A percentile compares a stretch with the other conserved stretches of the same genome.
Conservation (phyloP, 371 early-diverging fungal species). For the Rhizopus stolonifer region DNA sequence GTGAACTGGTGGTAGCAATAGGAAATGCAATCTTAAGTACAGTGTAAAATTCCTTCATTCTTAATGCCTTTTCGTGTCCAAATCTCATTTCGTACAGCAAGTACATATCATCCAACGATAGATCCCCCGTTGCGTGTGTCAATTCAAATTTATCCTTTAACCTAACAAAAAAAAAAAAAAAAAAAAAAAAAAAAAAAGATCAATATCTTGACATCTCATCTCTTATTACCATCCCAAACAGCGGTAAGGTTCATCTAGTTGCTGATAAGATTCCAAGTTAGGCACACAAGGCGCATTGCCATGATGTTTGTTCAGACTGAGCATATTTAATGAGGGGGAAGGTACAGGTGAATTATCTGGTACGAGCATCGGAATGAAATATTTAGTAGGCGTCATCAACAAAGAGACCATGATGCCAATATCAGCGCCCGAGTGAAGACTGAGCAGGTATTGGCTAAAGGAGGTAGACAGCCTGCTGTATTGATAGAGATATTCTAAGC, state of each 20-base stretch:
- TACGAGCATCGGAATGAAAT: slow-evolving; percentile 21
- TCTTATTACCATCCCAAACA: slow-evolving; percentile 44
- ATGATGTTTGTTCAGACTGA: slow-evolving; percentile 10
- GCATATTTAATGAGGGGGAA: slow-evolving; percentile 4
- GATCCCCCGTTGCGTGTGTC: slow-evolving; percentile 8
- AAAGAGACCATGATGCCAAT: slow-evolving; percentile 53
- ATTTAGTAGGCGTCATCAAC: slow-evolving; percentile 39
- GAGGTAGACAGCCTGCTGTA: slow-evolving; percentile 57
- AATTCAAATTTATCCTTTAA: slow-evolving; percentile 39
- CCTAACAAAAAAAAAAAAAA: slow-evolving; percentile 6
- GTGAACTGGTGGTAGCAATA: slow-evolving; percentile 6
- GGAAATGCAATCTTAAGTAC: slow-evolving; percentile 42
- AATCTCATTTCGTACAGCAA: slow-evolving; percentile 30
- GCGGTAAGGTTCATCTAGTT: slow-evolving; percentile 38
- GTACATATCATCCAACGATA: slow-evolving; percentile 36
- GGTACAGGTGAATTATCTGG: slow-evolving; percentile 1
- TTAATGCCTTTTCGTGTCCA: slow-evolving; percentile 32
- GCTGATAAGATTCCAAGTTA: slow-evolving; percentile 24
- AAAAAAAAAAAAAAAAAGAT: too few species aligned
- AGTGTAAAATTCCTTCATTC: slow-evolving; percentile 30
- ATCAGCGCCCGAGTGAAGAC: slow-evolving; percentile 49
- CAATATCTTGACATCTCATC: too few species aligned
- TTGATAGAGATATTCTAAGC: slow-evolving; percentile 74
- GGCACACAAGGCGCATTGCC: slow-evolving; percentile 26
- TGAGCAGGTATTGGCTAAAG: slow-evolving; percentile 48